Evolutionary conservation across 441 rosid genomes (phyloP), one percentile per base, ranked within the genome.

Genomic region (Pelargonium myrrhifolium): DNA sequence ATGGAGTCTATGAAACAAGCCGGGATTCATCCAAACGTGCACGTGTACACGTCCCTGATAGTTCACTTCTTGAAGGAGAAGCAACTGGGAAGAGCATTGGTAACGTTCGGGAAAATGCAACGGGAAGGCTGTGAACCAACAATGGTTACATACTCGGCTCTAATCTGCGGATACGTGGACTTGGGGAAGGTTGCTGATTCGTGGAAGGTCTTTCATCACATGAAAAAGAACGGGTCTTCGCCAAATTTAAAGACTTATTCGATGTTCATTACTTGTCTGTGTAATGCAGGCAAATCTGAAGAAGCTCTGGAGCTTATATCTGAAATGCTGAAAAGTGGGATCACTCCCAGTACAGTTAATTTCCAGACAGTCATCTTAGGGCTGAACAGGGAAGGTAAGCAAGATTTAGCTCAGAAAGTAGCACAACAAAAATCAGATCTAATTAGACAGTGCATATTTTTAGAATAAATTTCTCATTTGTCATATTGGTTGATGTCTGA

Each of bases 201-300:
- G 28, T 82, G 93, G 90, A 69, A 69, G 35, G 72, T 83, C 63
- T 88, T 87, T 74, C 66, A 18, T 60, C n/a, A 49, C 51, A 81
- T 84, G 82, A 75, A 80, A 76, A 64, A 42, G 71, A 82, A 83
- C 35, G 93, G 92, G 43, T 81, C 81, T 21, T 17, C 37, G 6
- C 96, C 95, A 3, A 95, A 89, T 74, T 88, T 90, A 62, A 80
- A 68, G 83, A 86, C 93, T 8, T 89, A 89, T 39, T 84, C 89
- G 0, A 85, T 77, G 82, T 86, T 87, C 79, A 86, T 89, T 40
- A 68, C 53, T 67, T 75, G 90, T 69, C 82, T 89, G 15, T 89
- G 95, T 65, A 81, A 71, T 75, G 80, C 71, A 43, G 79, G 89
- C 9, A 77, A 75, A 74, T 89, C 93, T 42, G 88, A 87, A 79